phyloP scores from a whole-genome alignment of 305 asterid species.

The Solanum hybrid region DNA sequence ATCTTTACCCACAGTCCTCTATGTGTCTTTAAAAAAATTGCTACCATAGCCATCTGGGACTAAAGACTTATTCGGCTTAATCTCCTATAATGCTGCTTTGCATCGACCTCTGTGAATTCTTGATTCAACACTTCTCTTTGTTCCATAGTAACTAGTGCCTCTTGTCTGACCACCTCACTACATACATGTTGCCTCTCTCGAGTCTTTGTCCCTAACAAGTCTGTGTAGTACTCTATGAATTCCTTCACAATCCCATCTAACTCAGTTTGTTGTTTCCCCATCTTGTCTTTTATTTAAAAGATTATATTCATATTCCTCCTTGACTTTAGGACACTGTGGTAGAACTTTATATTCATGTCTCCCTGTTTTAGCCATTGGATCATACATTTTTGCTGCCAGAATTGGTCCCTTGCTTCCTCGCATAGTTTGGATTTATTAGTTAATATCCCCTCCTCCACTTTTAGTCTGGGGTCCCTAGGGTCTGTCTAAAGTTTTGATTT shows the following conservation, averaged over 20 bases:
- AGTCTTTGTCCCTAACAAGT: neutral
- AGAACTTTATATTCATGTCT: neutral
- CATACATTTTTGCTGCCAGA: too few species aligned
- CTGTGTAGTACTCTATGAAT: neutral
- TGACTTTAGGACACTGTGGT: neutral
- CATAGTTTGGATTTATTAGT: neutral
- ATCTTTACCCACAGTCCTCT: neutral
- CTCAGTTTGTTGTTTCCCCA: neutral
- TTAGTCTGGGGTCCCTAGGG: neutral
- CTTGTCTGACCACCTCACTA: neutral
- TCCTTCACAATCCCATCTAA: neutral
- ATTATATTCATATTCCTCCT: neutral
- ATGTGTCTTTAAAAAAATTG: neutral
- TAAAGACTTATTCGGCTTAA: neutral
- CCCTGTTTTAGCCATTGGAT: neutral
- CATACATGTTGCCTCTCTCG: neutral
- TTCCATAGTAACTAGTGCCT: neutral
- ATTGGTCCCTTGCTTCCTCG: neutral
- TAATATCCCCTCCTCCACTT: neutral
- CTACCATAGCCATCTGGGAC: neutral
- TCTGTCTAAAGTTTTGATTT: neutral
- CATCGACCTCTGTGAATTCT: neutral
- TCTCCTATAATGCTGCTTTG: neutral
- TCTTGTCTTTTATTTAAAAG: neutral
- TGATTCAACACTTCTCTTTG: neutral